Conservation (phyloP, 2,329 filamentous ascomycete species). For the Colletotrichum lini region DNA sequence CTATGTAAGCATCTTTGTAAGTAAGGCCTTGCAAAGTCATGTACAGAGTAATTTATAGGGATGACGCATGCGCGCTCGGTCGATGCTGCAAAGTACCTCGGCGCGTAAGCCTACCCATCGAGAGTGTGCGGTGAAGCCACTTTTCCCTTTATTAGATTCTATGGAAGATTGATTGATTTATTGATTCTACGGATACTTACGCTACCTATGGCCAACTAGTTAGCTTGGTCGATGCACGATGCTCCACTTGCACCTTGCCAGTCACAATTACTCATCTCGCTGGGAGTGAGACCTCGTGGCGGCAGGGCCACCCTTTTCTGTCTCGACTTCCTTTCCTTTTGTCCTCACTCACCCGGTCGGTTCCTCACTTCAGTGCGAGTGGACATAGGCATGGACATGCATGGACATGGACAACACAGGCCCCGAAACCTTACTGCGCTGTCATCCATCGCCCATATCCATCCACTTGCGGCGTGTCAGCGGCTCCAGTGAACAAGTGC, state of each 20-base stretch:
- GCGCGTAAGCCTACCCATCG: not conserved
- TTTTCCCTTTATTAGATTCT: not conserved
- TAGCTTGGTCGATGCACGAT: not conserved
- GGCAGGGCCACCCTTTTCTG: slow-evolving; percentile 25
- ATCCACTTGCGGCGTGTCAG: slow-evolving; percentile 5
- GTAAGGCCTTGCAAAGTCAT: slow-evolving; percentile 9
- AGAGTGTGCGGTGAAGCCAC: not conserved
- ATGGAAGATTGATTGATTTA: slow-evolving; percentile 20
- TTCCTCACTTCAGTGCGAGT: not conserved
- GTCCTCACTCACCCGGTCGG: slow-evolving; percentile 1
- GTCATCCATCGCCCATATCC: not conserved
- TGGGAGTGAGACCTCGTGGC: not conserved
- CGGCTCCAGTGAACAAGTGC: not conserved
- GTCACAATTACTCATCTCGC: slow-evolving; percentile 24
- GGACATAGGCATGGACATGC: too few relatives aligned
- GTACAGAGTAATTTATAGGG: not conserved
- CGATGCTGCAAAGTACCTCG: not conserved
- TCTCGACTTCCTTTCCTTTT: slow-evolving; percentile 1
- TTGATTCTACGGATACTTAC: slow-evolving; percentile 11
- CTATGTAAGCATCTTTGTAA: slow-evolving; percentile 12
- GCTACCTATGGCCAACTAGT: too few relatives aligned
- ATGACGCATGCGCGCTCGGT: slow-evolving; percentile 4
- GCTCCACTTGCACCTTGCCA: slow-evolving; percentile 24
- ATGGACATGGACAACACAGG: not conserved
- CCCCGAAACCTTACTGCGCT: not conserved